phyloP scores from a whole-genome alignment of 1,139 yeast species.

The Yamadazyma diospyri region DNA sequence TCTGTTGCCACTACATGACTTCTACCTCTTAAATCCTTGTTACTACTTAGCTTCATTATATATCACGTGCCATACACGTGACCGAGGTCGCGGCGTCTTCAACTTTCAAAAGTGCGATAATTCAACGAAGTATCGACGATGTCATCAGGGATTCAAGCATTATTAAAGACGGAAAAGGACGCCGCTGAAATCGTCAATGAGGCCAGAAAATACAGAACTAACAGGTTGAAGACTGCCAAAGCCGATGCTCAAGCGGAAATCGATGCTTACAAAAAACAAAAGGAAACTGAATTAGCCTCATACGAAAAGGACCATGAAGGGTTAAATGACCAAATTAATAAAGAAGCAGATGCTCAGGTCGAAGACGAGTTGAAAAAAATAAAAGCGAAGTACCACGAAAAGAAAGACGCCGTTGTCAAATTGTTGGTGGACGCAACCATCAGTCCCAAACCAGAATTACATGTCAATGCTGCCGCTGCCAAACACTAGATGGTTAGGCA shows the following conservation, averaged over 20 bases:
- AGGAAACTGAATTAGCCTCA: slow-evolving; percentile 76
- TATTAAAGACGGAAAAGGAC: slow-evolving; percentile 79
- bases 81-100: too few relatives aligned
- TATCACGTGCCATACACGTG: too few relatives aligned
- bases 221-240: slow-evolving; percentile 90
- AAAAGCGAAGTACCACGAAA: slow-evolving; percentile 56
- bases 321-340: slow-evolving; percentile 62
- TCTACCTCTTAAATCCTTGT: too few relatives aligned
- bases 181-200: slow-evolving; percentile 93
- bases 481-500: too few relatives aligned
- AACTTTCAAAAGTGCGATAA: too few relatives aligned
- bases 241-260: slow-evolving; percentile 89
- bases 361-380: slow-evolving; percentile 60
- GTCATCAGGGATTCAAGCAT: slow-evolving; percentile 39
- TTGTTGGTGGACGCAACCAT: slow-evolving; percentile 77
- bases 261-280: slow-evolving; percentile 77
- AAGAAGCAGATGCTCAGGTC: slow-evolving; percentile 66
- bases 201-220: slow-evolving; percentile 85
- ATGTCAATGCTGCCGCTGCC: slow-evolving; percentile 54
- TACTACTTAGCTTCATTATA: too few relatives aligned
- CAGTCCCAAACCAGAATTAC: slow-evolving; percentile 77
- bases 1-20: too few relatives aligned
- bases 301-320: slow-evolving; percentile 71
- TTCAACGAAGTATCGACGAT: slow-evolving; percentile 12
- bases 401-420: slow-evolving; percentile 67